Conservation (phyloP, 2,329 filamentous ascomycete species). For the Thelonectria olida region DNA sequence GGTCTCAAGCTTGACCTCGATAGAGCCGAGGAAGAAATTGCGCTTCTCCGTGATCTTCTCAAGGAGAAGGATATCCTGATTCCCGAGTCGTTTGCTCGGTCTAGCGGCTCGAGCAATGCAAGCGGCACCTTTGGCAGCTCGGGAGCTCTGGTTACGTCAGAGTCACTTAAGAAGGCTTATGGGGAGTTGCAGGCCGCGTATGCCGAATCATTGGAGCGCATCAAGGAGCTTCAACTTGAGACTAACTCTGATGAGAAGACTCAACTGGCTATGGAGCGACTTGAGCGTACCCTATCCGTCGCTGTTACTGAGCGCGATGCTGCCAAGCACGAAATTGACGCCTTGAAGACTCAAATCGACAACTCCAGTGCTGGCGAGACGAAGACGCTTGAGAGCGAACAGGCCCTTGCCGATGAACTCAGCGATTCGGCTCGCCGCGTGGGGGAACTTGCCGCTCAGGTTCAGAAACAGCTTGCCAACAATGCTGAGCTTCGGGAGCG, state of each 20-base stretch:
- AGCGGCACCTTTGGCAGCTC: constrained; percentile 41
- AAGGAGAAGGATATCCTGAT: constrained; percentile 84
- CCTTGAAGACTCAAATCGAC: constrained; percentile 70
- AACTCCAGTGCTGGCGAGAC: constrained; percentile 66
- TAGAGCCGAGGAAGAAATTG: constrained; percentile 91
- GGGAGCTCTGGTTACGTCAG: constrained; percentile 66
- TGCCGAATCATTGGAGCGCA: constrained; percentile 69
- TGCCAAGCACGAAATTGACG: constrained; percentile 71
- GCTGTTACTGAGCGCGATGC: constrained; percentile 78
- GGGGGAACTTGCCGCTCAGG: constrained; percentile 81
- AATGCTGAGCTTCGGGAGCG: constrained; percentile 81
- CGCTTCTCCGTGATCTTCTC: constrained; percentile 80
- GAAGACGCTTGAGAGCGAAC: constrained; percentile 66
- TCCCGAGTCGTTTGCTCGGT: constrained; percentile 65
- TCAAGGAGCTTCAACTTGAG: constrained; percentile 69
- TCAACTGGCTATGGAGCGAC: constrained; percentile 67
- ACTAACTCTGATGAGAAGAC: constrained; percentile 66
- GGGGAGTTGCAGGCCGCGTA: constrained; percentile 79
- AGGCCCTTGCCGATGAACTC: constrained; percentile 74
- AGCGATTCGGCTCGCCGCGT: constrained; percentile 78
- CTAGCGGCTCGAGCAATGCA: constrained; percentile 46
- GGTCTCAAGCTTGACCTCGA: constrained; percentile 97
- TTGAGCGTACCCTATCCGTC: constrained; percentile 74
- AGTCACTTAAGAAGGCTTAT: constrained; percentile 79
- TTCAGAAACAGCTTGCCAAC: constrained; percentile 80